Percentiles rank a stretch among this genome's conserved stretches.
phyloP scores from a whole-genome alignment of 352 stramenopile genomes.

The Aphanomyces astaci region DNA sequence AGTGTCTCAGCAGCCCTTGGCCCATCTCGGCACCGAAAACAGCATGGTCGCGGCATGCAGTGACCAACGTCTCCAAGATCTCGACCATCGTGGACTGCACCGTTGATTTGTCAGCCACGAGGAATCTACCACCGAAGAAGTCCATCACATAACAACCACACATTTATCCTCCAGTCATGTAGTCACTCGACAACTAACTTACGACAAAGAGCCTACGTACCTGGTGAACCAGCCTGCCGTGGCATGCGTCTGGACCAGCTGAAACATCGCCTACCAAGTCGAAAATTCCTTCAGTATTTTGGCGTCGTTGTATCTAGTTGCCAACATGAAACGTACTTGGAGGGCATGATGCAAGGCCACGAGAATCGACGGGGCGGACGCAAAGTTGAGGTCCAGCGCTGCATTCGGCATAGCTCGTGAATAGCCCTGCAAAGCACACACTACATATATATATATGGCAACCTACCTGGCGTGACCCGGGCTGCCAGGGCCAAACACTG shows the following conservation, averaged over 20 bases:
- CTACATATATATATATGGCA: background rate
- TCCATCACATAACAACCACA: too few species aligned
- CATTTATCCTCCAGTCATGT: too few species aligned
- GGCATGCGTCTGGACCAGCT: background rate
- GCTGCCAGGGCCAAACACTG: background rate
- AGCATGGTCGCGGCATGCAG: background rate
- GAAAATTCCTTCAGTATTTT: background rate
- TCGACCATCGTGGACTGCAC: background rate
- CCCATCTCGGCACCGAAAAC: background rate
- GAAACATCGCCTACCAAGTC: background rate
- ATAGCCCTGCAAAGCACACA: background rate
- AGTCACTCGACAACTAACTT: too few species aligned
- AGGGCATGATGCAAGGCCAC: background rate
- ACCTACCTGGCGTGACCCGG: conserved; percentile 1
- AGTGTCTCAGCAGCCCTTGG: background rate
- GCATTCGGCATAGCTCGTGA: background rate
- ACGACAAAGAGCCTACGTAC: too few species aligned
- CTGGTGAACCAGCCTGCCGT: background rate
- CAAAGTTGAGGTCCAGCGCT: conserved; percentile 11
- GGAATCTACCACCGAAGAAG: background rate
- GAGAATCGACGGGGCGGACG: background rate
- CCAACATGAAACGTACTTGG: background rate
- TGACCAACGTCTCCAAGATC: background rate
- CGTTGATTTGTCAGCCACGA: background rate
- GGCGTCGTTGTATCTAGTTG: too few species aligned